Evolutionary conservation across 176 grass and related monocot genomes (phyloP).

Genomic region (Carex parvula): DNA sequence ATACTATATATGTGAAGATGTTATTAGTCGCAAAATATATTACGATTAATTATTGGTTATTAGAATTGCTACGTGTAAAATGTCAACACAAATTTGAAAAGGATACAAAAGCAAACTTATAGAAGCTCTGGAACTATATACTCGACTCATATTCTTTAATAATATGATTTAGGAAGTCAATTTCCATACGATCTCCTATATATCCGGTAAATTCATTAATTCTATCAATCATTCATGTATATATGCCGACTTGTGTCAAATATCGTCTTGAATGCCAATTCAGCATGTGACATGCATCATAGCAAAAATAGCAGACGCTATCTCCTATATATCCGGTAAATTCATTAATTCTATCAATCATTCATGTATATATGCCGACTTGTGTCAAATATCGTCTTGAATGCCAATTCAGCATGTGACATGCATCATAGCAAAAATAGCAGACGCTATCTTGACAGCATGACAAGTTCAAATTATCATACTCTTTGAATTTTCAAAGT

Average conservation of each 20-base stretch:
- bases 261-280: not conserved
- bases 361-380: no score
- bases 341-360: no score
- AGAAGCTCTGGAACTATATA: not conserved
- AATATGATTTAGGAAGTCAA: not conserved
- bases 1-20: not conserved
- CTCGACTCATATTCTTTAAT: not conserved
- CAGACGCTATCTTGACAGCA: slow-evolving; percentile 3
- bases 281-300: not conserved
- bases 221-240: slow-evolving; percentile 1
- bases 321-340: no score
- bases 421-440: no score
- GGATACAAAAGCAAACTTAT: not conserved
- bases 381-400: no score
- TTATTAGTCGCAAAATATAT: not conserved
- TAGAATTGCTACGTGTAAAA: not conserved
- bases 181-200: not conserved
- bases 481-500: not conserved
- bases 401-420: no score
- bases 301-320: not conserved
- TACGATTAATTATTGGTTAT: not conserved
- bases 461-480: not conserved
- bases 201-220: not conserved
- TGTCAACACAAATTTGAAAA: slow-evolving; percentile 18
- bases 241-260: not conserved